Base-by-base conservation (phyloP, 345 rosid genomes). In the Odontarrhena argentea region DNA sequence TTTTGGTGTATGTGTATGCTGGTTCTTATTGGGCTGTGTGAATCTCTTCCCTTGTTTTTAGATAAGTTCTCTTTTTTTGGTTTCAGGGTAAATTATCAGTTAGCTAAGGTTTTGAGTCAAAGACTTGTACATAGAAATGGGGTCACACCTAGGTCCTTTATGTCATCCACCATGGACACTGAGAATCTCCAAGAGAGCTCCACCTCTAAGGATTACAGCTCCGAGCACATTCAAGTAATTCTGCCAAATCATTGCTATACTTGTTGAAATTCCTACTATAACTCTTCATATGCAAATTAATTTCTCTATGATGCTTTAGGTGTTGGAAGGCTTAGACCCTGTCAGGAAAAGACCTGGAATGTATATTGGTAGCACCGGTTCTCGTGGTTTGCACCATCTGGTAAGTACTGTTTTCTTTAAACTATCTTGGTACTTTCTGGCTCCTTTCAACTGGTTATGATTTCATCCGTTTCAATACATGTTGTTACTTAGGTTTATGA, bases 311-410 rank as follows among this genome's bases (percentile, higher is more conserved):
- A 35, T 69, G 47, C 60, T 63, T 55, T 69, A 94, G 99, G 99
- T 94, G 35, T 73, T 94, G 78, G 95, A 94, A 83, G 99, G 99
- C 37, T 78, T 94, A 61, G 99, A 94, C 52, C 95, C 99, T 55
- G 99, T 94, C 18, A 87, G 99, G 61, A 94, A 94, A 79, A 84
- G 99, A 80, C 99, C 99, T 3, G 99, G 96, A 26, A 94, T 94
- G 99, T 94, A 94, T 59, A 91, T 94, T 55, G 99, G 99, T 50
- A 94, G 97, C 71, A 94, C 99, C 0, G 99, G 99, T 42, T 83
- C 89, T 70, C 99, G 99, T 65, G 99, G 99, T 71, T 81, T 94
- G 83, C 99, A 94, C 68, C 99, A 94, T 79, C 78, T 94, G 95
- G 99, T 94, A 84, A 41, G 34, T 55, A 18, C 34, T 53, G 46